These are phyloP conservation scores for Russula compacta DNA, from an alignment of 768 basidiomycete genomes.

Conservation along the genomic window DNA sequence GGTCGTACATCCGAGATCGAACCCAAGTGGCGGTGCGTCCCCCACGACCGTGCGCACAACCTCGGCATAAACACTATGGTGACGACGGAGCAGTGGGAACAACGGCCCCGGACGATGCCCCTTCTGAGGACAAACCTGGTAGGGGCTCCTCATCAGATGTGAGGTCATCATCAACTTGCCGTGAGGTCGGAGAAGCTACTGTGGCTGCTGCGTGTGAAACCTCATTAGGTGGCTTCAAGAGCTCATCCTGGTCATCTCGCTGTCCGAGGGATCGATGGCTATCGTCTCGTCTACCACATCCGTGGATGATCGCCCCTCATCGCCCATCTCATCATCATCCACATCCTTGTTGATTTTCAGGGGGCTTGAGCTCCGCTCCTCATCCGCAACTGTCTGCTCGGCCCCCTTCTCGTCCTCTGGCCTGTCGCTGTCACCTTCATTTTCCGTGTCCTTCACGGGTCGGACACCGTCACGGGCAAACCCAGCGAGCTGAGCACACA, in stretches of 20 bases:
- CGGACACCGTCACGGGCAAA: slow-evolving; percentile 48
- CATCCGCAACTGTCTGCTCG: slow-evolving; percentile 20
- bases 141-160: no score
- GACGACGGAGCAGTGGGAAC: not conserved
- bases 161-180: not conserved
- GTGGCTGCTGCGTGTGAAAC: not conserved
- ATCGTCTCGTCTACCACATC: slow-evolving; percentile 19
- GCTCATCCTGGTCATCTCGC: not conserved
- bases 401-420: slow-evolving; percentile 19
- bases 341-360: not conserved
- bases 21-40: not conserved
- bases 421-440: slow-evolving; percentile 12
- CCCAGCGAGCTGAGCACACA: slow-evolving; percentile 40
- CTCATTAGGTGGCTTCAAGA: not conserved
- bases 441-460: slow-evolving; percentile 13
- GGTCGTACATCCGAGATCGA: slow-evolving; percentile 3
- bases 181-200: not conserved
- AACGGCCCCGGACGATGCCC: not conserved
- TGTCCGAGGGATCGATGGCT: slow-evolving; percentile 12
- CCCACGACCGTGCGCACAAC: slow-evolving; percentile 14
- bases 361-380: slow-evolving; percentile 4
- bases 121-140: not conserved
- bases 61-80: not conserved
- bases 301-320: not conserved
- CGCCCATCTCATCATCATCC: not conserved